phyloP scores from a whole-genome alignment of 1,284 basidiomycete genomes.

The Leccinum pallidistipes region DNA sequence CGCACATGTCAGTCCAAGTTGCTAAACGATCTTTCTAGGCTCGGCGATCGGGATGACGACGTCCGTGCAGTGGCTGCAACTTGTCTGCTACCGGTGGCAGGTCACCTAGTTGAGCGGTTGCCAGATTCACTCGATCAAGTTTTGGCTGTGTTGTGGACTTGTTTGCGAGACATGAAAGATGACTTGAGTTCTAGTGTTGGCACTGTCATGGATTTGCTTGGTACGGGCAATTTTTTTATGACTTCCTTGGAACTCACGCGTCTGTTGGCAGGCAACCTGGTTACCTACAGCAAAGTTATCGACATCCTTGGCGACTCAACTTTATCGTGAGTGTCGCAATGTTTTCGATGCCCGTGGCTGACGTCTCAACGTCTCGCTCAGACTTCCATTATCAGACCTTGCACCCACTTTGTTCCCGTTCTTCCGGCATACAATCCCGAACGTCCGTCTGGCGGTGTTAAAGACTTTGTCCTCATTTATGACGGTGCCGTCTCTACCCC shows the following conservation, averaged over 20 bases:
- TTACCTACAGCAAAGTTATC: slow-evolving; percentile 80
- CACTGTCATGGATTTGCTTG: slow-evolving; percentile 95
- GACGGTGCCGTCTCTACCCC: slow-evolving; percentile 70
- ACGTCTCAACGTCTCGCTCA: slow-evolving; percentile 31
- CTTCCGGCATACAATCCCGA: slow-evolving; percentile 95
- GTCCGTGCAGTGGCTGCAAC: slow-evolving; percentile 95
- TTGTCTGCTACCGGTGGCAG: slow-evolving; percentile 85
- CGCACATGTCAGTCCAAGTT: slow-evolving; percentile 2
- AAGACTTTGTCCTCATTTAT: slow-evolving; percentile 90
- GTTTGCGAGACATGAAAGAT: slow-evolving; percentile 92
- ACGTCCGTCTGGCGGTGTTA: slow-evolving; percentile 92
- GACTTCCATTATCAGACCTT: slow-evolving; percentile 75
- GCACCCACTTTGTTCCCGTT: slow-evolving; percentile 93
- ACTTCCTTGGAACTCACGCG: background rate
- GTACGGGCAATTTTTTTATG: slow-evolving; percentile 41
- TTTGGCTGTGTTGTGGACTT: slow-evolving; percentile 88
- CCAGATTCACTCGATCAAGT: slow-evolving; percentile 74
- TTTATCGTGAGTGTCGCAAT: slow-evolving; percentile 57
- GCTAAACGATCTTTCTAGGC: slow-evolving; percentile 45
- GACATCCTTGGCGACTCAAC: slow-evolving; percentile 66
- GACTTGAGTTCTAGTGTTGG: slow-evolving; percentile 97
- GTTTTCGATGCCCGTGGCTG: slow-evolving; percentile 11
- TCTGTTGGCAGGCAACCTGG: slow-evolving; percentile 65
- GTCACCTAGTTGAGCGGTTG: slow-evolving; percentile 75
- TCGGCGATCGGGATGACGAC: slow-evolving; percentile 93